These are phyloP conservation scores for Oenanthe sinensis DNA, from an alignment of 129 eudicot species.

Conservation along the genomic window DNA sequence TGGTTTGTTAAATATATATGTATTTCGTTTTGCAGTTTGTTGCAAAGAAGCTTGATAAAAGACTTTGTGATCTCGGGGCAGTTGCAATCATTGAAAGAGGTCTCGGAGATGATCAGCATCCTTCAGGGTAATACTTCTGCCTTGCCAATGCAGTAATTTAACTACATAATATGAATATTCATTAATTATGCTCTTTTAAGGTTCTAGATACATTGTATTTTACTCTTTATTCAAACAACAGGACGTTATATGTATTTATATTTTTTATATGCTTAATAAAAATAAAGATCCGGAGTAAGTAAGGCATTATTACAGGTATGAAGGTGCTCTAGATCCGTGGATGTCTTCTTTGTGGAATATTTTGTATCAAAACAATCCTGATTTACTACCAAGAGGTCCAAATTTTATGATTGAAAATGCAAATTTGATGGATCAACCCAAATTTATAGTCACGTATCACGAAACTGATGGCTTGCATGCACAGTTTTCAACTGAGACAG, in stretches of 20 bases:
- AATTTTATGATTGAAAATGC: slow-evolving; percentile 32
- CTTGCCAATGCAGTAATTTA: not conserved
- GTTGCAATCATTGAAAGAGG: slow-evolving; percentile 66
- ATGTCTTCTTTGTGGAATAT: slow-evolving; percentile 75
- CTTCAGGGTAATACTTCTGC: slow-evolving; percentile 62
- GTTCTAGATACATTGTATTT: not conserved
- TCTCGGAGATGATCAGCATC: slow-evolving; percentile 98
- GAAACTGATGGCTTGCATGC: slow-evolving; percentile 28
- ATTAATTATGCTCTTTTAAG: not conserved
- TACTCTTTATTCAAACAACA: not conserved
- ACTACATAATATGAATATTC: not conserved
- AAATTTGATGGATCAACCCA: slow-evolving; percentile 57
- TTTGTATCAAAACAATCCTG: slow-evolving; percentile 43
- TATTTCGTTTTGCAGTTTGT: slow-evolving; percentile 53
- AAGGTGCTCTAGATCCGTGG: slow-evolving; percentile 96
- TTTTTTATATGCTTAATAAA: not conserved
- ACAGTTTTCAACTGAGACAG: slow-evolving; percentile 21
- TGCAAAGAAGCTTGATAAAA: slow-evolving; percentile 92
- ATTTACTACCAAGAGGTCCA: slow-evolving; percentile 58
- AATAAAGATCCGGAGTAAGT: not conserved
- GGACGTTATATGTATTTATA: not conserved
- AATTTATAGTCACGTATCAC: slow-evolving; percentile 46
- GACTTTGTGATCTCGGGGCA: slow-evolving; percentile 86
- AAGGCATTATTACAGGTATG: slow-evolving; percentile 49
- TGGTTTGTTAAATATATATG: not conserved